Evolutionary conservation across 2,329 filamentous ascomycete genomes (phyloP).

Genomic region (Apiospora saccharicola): DNA sequence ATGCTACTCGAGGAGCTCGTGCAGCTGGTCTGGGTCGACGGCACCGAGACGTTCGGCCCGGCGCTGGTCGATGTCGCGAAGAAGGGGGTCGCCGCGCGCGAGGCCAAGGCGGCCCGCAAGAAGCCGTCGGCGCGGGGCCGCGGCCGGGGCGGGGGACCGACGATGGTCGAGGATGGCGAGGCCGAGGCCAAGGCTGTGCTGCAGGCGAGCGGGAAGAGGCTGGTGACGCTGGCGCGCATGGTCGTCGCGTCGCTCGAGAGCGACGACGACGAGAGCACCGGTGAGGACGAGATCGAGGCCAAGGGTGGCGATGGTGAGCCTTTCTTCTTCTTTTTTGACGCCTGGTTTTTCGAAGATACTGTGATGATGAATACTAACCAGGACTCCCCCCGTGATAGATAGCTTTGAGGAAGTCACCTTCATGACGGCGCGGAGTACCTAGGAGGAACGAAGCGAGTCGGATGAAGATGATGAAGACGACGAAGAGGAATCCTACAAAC

Average conservation of each 20-base stretch:
- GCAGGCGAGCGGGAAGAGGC: conserved; percentile 52
- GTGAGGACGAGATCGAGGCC: conserved; percentile 27
- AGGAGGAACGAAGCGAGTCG: conserved; percentile 21
- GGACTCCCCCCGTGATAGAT: neutral
- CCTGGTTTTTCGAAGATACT: neutral
- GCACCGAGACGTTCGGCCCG: conserved; percentile 45
- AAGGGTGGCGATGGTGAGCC: conserved; percentile 28
- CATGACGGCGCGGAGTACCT: conserved; percentile 26
- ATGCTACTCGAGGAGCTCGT: conserved; percentile 72
- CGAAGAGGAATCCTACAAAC: neutral
- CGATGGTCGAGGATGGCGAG: conserved; percentile 45
- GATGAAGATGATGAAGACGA: neutral
- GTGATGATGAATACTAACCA: neutral
- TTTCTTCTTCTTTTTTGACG: no score
- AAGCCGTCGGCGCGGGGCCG: conserved; percentile 45
- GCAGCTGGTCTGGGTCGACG: conserved; percentile 55
- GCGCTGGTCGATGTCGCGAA: conserved; percentile 50
- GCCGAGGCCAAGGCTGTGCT: conserved; percentile 52
- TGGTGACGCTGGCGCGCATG: conserved; percentile 49
- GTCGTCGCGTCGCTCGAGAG: conserved; percentile 37
- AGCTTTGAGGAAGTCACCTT: conserved; percentile 23
- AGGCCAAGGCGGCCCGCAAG: conserved; percentile 52
- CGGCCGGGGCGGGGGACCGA: conserved; percentile 26
- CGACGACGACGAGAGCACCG: conserved; percentile 24
- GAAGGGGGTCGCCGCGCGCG: conserved; percentile 57